Evolutionary conservation across 2,329 filamentous ascomycete genomes (phyloP).

Genomic region (Botrytis sinoallii): DNA sequence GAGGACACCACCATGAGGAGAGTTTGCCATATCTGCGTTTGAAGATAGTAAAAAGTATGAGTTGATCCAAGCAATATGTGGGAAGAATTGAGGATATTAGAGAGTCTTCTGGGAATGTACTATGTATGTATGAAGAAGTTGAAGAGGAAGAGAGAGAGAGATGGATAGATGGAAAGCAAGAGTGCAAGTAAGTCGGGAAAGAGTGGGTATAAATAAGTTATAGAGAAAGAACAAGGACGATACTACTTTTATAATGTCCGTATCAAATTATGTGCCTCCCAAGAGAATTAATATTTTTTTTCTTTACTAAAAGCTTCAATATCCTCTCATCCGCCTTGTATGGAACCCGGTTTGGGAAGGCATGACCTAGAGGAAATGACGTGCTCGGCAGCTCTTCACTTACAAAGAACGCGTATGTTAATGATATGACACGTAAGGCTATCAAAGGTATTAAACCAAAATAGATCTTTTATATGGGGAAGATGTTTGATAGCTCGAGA

Average conservation of each 20-base stretch:
- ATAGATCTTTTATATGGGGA: constrained; percentile 10
- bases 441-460: background rate
- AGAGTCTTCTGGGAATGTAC: background rate
- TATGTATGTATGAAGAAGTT: background rate
- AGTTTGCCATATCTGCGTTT: constrained; percentile 56
- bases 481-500: background rate
- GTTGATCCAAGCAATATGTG: background rate
- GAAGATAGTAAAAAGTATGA: background rate
- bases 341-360: constrained; percentile 11
- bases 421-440: constrained; percentile 9
- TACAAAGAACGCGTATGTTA: constrained; percentile 12
- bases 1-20: constrained; percentile 86
- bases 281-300: constrained; percentile 12
- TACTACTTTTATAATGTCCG: background rate
- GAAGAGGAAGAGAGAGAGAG: constrained; percentile 9
- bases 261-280: background rate
- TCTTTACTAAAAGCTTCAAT: background rate
- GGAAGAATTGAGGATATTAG: constrained; percentile 7
- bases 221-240: background rate
- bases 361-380: constrained; percentile 15
- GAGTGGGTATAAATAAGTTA: background rate
- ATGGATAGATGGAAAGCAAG: background rate
- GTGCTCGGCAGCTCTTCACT: constrained; percentile 11
- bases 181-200: background rate
- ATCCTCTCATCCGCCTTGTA: constrained; percentile 5